Base-by-base conservation (phyloP, 345 rosid species). In the Murraya koenigii region DNA sequence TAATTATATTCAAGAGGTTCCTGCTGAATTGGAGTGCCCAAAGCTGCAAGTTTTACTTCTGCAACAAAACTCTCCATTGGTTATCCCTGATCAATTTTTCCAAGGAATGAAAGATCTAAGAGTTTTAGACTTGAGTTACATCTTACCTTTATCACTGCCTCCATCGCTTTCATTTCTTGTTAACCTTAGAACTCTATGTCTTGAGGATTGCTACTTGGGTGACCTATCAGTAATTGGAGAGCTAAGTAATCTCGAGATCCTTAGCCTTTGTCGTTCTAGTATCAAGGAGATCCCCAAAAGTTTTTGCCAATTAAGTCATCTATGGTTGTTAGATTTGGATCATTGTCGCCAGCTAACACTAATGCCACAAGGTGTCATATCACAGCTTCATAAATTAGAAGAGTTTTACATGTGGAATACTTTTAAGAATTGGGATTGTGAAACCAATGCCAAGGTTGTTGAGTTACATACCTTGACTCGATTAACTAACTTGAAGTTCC, bases 61-160 rank as follows among this genome's bases (percentile, higher is more conserved):
- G 22, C 47, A 56, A 20, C 1, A 33, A 54, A 71, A 32, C 22
- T 1, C 8, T 9, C 1, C 7, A 0, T 55, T 11, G 30, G 30
- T 30, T 9, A 10, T 71, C 11, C 64, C 63, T 22, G 11, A 14
- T 9, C 20, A n/a, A 9, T 71, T 71, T 10, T 71, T 71, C 56
- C 19, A 33, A 7, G 28, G 63, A 71, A 71, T 55, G 75, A 71
- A 33, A 33, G 47, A 71, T 54, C 64, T 54, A n/a, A 71, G 55
- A 22, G 64, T 71, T 55, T 8, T 71, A 13, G 47, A 56, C 32
- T 32, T 71, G 32, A 35, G 75, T 22, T 3, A 22, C 14, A 32
- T 0, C 5, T 0, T 33, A 6, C 47, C 35, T 44, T 11, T 11
- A 7, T 3, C 49, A 56, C 30, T 71, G 20, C 75, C 75, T 56